phyloP scores from a whole-genome alignment of 192 early-diverging fungal genomes.

The Dimargaris xerosporica region DNA sequence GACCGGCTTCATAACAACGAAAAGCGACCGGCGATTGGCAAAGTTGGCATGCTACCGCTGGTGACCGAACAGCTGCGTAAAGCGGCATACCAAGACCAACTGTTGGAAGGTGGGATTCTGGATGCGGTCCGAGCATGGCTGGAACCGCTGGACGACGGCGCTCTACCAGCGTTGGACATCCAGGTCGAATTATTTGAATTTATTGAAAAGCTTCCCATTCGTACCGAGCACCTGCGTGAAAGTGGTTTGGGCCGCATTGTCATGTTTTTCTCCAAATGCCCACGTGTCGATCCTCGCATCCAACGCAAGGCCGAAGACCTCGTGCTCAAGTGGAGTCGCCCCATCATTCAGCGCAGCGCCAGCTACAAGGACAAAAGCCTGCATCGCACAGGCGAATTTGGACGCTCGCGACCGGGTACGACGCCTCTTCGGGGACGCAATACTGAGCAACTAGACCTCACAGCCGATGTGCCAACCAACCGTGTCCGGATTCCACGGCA shows the following conservation, averaged over 20 bases:
- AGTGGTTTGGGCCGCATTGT: slow-evolving; percentile 73
- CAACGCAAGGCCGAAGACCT: slow-evolving; percentile 63
- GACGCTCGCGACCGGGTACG: slow-evolving; percentile 7
- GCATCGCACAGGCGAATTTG: slow-evolving; percentile 2
- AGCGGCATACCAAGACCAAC: slow-evolving; percentile 46
- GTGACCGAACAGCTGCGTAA: slow-evolving; percentile 28
- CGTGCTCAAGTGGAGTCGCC: slow-evolving; percentile 71
- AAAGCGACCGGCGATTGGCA: slow-evolving; percentile 28
- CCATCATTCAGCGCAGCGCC: slow-evolving; percentile 60
- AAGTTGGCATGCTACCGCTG: slow-evolving; percentile 28
- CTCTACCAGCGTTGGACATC: slow-evolving; percentile 78
- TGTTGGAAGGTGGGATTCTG: slow-evolving; percentile 73
- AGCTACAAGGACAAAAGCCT: slow-evolving; percentile 44
- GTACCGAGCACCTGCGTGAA: slow-evolving; percentile 58
- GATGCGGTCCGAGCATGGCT: slow-evolving; percentile 77
- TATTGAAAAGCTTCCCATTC: slow-evolving; percentile 52
- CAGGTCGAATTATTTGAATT: slow-evolving; percentile 62
- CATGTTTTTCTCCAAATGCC: slow-evolving; percentile 78
- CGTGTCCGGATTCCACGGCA: slow-evolving; percentile 17
- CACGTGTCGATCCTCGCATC: slow-evolving; percentile 49
- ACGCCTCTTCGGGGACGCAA: slow-evolving; percentile 9
- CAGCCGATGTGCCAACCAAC: slow-evolving; percentile 13
- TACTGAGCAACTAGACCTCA: neutral
- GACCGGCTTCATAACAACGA: slow-evolving; percentile 33
- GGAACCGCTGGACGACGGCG: slow-evolving; percentile 77